These are phyloP conservation scores for Populus hybrid DNA, from an alignment of 441 rosid genomes.

Conservation along the genomic window DNA sequence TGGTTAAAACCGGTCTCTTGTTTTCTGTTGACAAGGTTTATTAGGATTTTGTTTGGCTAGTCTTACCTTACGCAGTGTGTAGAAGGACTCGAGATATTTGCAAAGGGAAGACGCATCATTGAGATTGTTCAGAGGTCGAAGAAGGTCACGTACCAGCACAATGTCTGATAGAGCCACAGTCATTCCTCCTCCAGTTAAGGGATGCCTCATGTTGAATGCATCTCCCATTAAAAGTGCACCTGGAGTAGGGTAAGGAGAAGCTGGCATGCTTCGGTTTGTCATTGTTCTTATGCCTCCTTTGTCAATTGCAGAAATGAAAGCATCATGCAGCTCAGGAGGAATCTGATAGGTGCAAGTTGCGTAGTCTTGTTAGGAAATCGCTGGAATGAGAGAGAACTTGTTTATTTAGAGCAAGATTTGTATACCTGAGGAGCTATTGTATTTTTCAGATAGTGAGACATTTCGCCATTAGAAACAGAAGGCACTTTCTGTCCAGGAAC, in stretches of 20 bases:
- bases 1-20: background rate
- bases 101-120: constrained; percentile 54
- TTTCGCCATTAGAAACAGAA: constrained; percentile 20
- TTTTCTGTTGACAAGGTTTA: background rate
- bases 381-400: background rate
- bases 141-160: constrained; percentile 62
- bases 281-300: constrained; percentile 68
- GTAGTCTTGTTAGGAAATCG: background rate
- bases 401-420: background rate
- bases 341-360: constrained; percentile 30
- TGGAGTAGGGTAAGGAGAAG: constrained; percentile 66
- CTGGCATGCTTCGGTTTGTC: constrained; percentile 89
- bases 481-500: constrained; percentile 25
- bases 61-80: constrained; percentile 72
- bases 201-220: constrained; percentile 92
- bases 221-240: constrained; percentile 86
- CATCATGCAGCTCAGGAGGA: constrained; percentile 52
- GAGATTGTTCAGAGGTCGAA: constrained; percentile 55
- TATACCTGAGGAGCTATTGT: constrained; percentile 17
- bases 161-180: constrained; percentile 77
- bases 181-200: constrained; percentile 90
- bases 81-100: constrained; percentile 73
- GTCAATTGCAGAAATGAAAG: constrained; percentile 63
- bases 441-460: constrained; percentile 11
- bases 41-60: background rate